A percentile compares a stretch with the other conserved stretches of the same genome.
These are phyloP conservation scores for Penicillium psychrosexuale DNA, from an alignment of 2,329 filamentous ascomycete genomes.

Conservation along the genomic window DNA sequence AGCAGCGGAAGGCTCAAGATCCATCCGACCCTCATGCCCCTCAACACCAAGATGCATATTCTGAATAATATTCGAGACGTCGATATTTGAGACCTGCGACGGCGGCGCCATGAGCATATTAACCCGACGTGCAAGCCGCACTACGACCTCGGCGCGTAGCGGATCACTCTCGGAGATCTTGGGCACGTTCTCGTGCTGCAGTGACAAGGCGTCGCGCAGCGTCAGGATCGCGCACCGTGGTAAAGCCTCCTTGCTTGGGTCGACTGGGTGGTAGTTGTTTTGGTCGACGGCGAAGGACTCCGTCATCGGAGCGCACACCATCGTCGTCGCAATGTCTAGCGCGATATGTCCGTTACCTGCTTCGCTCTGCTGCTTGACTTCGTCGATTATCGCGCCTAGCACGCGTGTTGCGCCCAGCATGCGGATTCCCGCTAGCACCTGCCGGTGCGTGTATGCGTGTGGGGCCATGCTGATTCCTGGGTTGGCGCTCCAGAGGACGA, in stretches of 20 bases:
- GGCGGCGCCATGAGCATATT: conserved; percentile 40
- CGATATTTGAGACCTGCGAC: conserved; percentile 41
- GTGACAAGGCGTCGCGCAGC: conserved; percentile 41
- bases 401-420: conserved; percentile 43
- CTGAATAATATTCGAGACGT: conserved; percentile 44
- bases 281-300: conserved; percentile 42
- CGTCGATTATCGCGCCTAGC: conserved; percentile 39
- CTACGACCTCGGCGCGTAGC: conserved; percentile 43
- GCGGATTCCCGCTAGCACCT: conserved; percentile 45
- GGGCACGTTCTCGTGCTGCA: conserved; percentile 40
- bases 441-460: conserved; percentile 55
- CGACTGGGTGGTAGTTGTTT: conserved; percentile 33
- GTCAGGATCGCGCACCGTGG: conserved; percentile 38
- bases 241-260: conserved; percentile 32
- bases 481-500: conserved; percentile 53
- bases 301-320: conserved; percentile 42
- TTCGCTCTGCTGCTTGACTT: conserved; percentile 43
- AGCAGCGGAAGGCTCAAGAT: conserved; percentile 25
- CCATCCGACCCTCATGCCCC: conserved; percentile 31
- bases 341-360: conserved; percentile 41
- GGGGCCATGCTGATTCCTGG: conserved; percentile 52
- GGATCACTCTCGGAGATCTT: conserved; percentile 45
- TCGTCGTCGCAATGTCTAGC: conserved; percentile 44
- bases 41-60: conserved; percentile 42
- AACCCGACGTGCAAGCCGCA: conserved; percentile 47